Percentiles rank a stretch among this genome's conserved stretches.
These are phyloP conservation scores for Sphaerulina musiva DNA, from an alignment of 2,329 filamentous ascomycete species.

Conservation along the genomic window DNA sequence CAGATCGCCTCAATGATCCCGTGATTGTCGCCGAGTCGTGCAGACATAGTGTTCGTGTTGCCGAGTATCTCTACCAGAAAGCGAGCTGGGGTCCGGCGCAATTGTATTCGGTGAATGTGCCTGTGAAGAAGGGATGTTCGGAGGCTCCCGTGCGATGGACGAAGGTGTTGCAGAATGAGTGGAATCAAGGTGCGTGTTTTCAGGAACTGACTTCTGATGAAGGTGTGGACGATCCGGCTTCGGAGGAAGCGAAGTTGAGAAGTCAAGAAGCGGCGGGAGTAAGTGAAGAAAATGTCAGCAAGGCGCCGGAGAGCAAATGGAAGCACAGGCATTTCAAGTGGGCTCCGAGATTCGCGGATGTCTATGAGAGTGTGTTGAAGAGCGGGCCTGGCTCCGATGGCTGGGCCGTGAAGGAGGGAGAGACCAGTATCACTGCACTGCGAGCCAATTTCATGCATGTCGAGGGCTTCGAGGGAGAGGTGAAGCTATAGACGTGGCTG, in stretches of 20 bases:
- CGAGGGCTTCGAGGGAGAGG: constrained; percentile 59
- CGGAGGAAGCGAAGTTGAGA: constrained; percentile 66
- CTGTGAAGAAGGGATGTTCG: constrained; percentile 67
- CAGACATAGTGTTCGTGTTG: constrained; percentile 64
- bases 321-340: constrained; percentile 89
- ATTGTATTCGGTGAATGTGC: constrained; percentile 88
- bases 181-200: constrained; percentile 80
- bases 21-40: constrained; percentile 72
- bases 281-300: constrained; percentile 21
- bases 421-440: constrained; percentile 83
- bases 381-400: constrained; percentile 79
- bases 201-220: constrained; percentile 63
- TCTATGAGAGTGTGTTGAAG: constrained; percentile 78
- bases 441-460: constrained; percentile 89
- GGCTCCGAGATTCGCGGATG: constrained; percentile 79
- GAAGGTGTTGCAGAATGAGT: constrained; percentile 82
- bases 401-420: constrained; percentile 81
- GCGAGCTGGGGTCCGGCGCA: constrained; percentile 57
- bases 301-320: constrained; percentile 41
- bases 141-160: constrained; percentile 71
- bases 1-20: constrained; percentile 74
- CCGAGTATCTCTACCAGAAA: constrained; percentile 69
- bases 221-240: constrained; percentile 52
- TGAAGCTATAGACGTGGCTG: constrained; percentile 57
- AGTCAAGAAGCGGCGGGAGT: constrained; percentile 49